Percentiles rank a stretch among this genome's conserved stretches.
Evolutionary conservation across 805 yeast genomes (phyloP).

Genomic region (Kuraishia ogatae): DNA sequence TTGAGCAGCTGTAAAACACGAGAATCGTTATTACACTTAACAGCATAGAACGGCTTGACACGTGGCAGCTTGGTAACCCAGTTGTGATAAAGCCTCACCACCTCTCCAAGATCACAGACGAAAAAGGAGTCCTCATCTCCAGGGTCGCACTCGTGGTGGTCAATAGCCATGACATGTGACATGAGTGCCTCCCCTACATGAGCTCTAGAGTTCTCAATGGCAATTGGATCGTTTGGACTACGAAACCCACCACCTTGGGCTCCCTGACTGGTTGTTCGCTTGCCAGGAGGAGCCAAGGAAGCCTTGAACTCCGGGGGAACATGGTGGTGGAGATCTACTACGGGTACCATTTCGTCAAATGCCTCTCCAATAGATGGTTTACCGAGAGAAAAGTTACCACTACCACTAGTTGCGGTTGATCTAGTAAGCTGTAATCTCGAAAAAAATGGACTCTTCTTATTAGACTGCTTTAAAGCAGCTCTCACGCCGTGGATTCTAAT

Average conservation of each 20-base stretch:
- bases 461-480: neutral
- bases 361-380: neutral
- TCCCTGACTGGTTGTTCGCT: neutral
- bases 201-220: constrained; percentile 14
- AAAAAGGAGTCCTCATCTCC: constrained; percentile 84
- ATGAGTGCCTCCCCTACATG: constrained; percentile 31
- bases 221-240: neutral
- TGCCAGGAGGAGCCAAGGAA: neutral
- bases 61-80: constrained; percentile 66
- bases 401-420: neutral
- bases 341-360: neutral
- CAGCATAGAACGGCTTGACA: constrained; percentile 86
- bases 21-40: constrained; percentile 80
- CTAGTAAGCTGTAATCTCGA: neutral
- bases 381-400: neutral
- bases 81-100: constrained; percentile 46
- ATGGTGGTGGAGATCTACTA: neutral
- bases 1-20: constrained; percentile 50
- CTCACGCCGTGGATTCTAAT: neutral
- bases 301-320: neutral
- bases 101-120: constrained; percentile 76
- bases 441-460: neutral
- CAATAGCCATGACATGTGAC: constrained; percentile 32
- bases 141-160: constrained; percentile 52
- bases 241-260: neutral